Evolutionary conservation across 2,329 filamentous ascomycete genomes (phyloP).

Genomic region (Epichloe sylvatica): DNA sequence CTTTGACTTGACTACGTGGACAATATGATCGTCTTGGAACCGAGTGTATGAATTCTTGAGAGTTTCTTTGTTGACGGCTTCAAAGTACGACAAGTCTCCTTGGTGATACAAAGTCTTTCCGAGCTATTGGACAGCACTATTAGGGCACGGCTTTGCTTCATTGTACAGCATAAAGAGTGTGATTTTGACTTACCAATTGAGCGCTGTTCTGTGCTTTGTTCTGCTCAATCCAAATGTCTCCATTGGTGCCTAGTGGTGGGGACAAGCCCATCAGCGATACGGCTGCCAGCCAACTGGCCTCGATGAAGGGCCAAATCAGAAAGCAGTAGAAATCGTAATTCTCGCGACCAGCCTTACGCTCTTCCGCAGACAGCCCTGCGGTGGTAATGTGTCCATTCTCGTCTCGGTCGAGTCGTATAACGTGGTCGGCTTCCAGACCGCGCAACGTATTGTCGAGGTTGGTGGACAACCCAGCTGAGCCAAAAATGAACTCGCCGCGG

Average conservation of each 20-base stretch:
- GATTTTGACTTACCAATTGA: conserved; percentile 47
- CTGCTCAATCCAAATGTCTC: conserved; percentile 65
- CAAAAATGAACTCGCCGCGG: conserved; percentile 93
- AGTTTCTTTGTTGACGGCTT: conserved; percentile 96
- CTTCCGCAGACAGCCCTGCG: conserved; percentile 61
- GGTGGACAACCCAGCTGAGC: conserved; percentile 63
- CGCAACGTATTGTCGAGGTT: conserved; percentile 72
- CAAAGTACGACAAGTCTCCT: conserved; percentile 91
- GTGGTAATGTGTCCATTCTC: conserved; percentile 42
- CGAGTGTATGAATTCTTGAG: conserved; percentile 83
- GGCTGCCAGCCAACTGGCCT: conserved; percentile 82
- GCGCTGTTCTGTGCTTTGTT: conserved; percentile 68
- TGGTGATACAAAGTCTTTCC: conserved; percentile 97
- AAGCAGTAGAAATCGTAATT: conserved; percentile 99
- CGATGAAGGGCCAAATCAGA: conserved; percentile 95
- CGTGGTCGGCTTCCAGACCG: conserved; percentile 62
- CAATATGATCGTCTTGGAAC: conserved; percentile 82
- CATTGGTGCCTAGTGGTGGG: conserved; percentile 46
- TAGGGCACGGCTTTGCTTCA: not conserved
- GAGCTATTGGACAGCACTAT: conserved; percentile 35
- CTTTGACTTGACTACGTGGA: conserved; percentile 57
- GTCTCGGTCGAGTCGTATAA: conserved; percentile 54
- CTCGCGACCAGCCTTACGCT: conserved; percentile 68
- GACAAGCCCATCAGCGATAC: conserved; percentile 78
- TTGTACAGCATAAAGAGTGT: not conserved